Base-by-base conservation (phyloP, 2,329 filamentous ascomycete species). In the Coniochaeta hoffmannii region DNA sequence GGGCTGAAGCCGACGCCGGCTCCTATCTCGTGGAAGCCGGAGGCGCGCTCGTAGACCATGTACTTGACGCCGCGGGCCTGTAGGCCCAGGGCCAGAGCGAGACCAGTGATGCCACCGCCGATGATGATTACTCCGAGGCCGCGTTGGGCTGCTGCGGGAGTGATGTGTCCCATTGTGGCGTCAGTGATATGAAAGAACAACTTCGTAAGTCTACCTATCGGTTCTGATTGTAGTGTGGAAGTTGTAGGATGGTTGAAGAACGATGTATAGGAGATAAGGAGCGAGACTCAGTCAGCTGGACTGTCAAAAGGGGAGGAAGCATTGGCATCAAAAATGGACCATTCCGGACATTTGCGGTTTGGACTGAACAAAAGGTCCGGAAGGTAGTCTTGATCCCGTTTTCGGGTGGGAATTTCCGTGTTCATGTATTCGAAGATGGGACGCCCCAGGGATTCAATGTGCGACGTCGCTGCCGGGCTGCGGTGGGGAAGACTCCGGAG, bases 1-100 rank as follows among this genome's bases (percentile, higher is more conserved):
- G 76, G 76, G 8, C 71, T 75, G 60, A 80, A 75, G 3, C 75
- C 77, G 26, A 81, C 75, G 8, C 78, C 79, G 0, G 78, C 77
- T 0, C 79, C 79, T 4, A 76, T 74, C 58, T 79, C 76, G 2
- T 70, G 66, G 54, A 77, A 73, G 1, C 64, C 62, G 0, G 66
- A 50, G 0, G 75, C 70, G 6, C 74, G 71, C 61, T 81, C 78
- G 59, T 77, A 81, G 3, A 81, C 55, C 0, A 66, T 74, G 57
- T 71, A 76, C 4, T 67, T 60, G 15, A 80, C 63, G 2, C 65
- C 64, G 34, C 76, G 74, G 1, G 68, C 68, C 38, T 74, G 67
- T 0, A 81, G 71, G 14, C 71, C 77, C 0, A 79, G 66, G 0
- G 76, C 76, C 0, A 81, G 69, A 15, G 73, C 71, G 10, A 80